Percentiles rank a stretch among this genome's conserved stretches.
Conservation (phyloP, 2,329 filamentous ascomycete genomes). For the Diaporthe sp. region DNA sequence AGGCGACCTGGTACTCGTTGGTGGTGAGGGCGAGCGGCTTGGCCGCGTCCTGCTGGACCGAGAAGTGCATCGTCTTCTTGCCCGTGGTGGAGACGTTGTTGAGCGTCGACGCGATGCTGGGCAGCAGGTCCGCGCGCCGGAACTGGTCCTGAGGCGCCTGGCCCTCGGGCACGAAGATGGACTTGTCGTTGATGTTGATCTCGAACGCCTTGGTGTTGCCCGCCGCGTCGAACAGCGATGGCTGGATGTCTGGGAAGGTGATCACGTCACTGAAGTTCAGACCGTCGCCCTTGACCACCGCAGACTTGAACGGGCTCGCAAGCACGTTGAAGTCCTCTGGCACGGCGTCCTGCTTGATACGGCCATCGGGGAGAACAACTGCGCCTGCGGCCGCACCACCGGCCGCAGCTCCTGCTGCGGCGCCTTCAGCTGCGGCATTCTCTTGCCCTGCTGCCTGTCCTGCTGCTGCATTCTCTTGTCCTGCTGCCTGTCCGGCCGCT, state of each 20-base stretch:
- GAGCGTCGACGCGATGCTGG: constrained; percentile 52
- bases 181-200: constrained; percentile 51
- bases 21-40: constrained; percentile 57
- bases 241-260: constrained; percentile 39
- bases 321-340: constrained; percentile 44
- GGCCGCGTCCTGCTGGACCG: constrained; percentile 56
- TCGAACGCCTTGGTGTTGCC: constrained; percentile 43
- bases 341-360: constrained; percentile 41
- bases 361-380: constrained; percentile 43
- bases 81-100: constrained; percentile 57
- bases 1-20: constrained; percentile 58
- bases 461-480: background rate
- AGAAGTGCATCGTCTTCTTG: constrained; percentile 61
- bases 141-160: constrained; percentile 58
- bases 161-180: constrained; percentile 55
- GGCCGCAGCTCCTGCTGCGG: background rate
- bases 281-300: constrained; percentile 47
- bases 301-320: constrained; percentile 44
- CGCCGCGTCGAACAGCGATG: constrained; percentile 42
- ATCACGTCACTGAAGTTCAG: constrained; percentile 41
- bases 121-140: constrained; percentile 60
- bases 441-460: background rate
- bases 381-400: constrained; percentile 1
- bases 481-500: background rate
- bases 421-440: background rate